Evolutionary conservation across 148 eudicot genomes (phyloP), one percentile per base, ranked within the genome.

Genomic region (Arbutus unedo): DNA sequence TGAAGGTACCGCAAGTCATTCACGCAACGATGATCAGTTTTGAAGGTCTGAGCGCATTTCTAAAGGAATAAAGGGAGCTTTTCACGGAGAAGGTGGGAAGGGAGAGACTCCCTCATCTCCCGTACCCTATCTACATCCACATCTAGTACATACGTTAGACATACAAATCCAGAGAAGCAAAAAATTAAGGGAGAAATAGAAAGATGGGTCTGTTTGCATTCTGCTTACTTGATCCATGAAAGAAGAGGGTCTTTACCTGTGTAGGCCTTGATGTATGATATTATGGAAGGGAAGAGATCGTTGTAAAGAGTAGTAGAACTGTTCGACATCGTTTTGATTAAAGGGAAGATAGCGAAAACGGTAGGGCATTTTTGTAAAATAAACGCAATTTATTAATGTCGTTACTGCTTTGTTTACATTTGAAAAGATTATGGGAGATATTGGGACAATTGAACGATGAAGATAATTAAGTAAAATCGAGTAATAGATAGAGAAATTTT

Each of bases 61-160:
- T 96, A 98, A 51, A 96, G 99, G 81, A 96, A 96, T 2, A 95
- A 89, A 56, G 99, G 99, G 60, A 96, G 94, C 87, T 96, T 96
- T 85, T 93, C 92, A 56, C 82, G 86, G 57, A 96, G 91, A 18
- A 93, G 84, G 74, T 90, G 86, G 7, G 90, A 85, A 70, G 97
- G 87, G 19, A 96, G 74, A 47, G 80, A 82, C 1, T 92, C 93
- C 68, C 87, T 91, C 89, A 96, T 86, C 81, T 89, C 93, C 50
- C 87, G 89, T 64, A 96, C 86, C 80, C 99, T 98, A 31, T 19
- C 99, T 96, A 89, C 60, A 21, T 64, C 45, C 81, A 47, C 66
- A 81, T 53, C 13, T 11, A 1, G 54, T 19, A 14, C 13, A 5
- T 43, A 18, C 50, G 44, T 44, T 72, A 81, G 16, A 14, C 15